Base-by-base conservation (phyloP, 1,284 basidiomycete species). In the Phlebopus sp. region DNA sequence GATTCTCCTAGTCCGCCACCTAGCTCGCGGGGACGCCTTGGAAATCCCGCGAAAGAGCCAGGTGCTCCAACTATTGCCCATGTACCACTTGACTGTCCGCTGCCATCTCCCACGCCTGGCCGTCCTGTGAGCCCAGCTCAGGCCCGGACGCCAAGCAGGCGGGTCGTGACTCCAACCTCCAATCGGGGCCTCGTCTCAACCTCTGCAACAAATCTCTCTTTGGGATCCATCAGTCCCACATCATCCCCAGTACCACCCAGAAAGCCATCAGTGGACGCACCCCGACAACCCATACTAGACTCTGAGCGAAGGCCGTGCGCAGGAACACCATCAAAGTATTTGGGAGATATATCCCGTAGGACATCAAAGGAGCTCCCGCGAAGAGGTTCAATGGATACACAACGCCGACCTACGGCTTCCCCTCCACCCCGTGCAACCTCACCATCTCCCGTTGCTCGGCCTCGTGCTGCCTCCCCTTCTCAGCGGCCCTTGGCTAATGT, bases 1-100 rank as follows among this genome's bases (percentile, higher is more conserved):
- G 69, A 69, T 52, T 78, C 79, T 9, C 78, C 78, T 23, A 74
- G 70, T 29, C 74, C 75, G 31, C 64, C 66, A 32, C 68, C 73
- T 17, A 59, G 69, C 27, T 71, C 72, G 37, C 71, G 74, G 37
- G 68, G 71, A 31, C 69, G 71, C 44, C 64, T 72, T 34, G 54
- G 62, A 43, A 66, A 67, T 39, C 57, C 58, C 49, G 66, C 73
- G 17, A 68, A 66, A 45, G 62, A 65, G 53, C 67, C 69, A 49
- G 67, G 64, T 25, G 64, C 71, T 37, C 57, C 69, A 19, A 74
- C 70, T 57, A 63, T 68, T 43, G 69, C 66, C 42, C 67, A 73
- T 56, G 64, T 74, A 44, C 71, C 75, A n/a, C 57, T 69, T 27
- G 58, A 51, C 54, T 66, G 51, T 53, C 69, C 56, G 34, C 62